Conservation (phyloP, 257 asterid genomes). For the Nemophila menziesii region DNA sequence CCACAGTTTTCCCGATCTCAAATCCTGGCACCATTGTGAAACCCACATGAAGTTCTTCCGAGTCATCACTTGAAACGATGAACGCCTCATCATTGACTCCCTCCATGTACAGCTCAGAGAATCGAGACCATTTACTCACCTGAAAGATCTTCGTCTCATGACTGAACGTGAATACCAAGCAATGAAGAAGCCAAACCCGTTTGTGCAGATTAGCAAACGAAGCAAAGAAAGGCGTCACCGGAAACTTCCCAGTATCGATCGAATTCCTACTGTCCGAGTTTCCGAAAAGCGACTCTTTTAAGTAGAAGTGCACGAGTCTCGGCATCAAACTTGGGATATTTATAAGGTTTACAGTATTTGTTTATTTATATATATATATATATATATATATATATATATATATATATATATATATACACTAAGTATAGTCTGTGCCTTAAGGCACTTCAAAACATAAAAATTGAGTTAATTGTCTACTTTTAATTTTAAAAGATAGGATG, state of each 20-base stretch:
- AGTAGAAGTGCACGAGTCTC: conserved; percentile 41
- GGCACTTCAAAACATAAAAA: too few relatives aligned
- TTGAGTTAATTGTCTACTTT: too few relatives aligned
- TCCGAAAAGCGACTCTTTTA: conserved; percentile 57
- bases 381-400: neutral
- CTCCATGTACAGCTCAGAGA: conserved; percentile 78
- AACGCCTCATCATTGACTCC: conserved; percentile 60
- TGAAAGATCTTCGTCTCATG: conserved; percentile 44
- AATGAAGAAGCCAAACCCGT: conserved; percentile 70
- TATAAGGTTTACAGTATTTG: neutral
- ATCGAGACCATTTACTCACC: conserved; percentile 35
- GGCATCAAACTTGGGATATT: too few relatives aligned
- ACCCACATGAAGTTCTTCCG: conserved; percentile 34
- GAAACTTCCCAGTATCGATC: conserved; percentile 39
- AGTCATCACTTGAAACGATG: conserved; percentile 16
- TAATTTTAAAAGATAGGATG: too few relatives aligned
- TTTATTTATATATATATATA: neutral
- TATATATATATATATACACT: neutral
- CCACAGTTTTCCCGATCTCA: conserved; percentile 20
- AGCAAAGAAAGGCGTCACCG: conserved; percentile 44
- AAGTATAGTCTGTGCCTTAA: too few relatives aligned
- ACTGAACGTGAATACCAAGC: conserved; percentile 50
- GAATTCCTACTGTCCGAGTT: conserved; percentile 32
- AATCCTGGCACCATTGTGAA: conserved; percentile 63
- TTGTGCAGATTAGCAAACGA: conserved; percentile 62